Evolutionary conservation across 331 rosid genomes (phyloP), one percentile per base, ranked within the genome.

Genomic region (Cydonia oblonga): DNA sequence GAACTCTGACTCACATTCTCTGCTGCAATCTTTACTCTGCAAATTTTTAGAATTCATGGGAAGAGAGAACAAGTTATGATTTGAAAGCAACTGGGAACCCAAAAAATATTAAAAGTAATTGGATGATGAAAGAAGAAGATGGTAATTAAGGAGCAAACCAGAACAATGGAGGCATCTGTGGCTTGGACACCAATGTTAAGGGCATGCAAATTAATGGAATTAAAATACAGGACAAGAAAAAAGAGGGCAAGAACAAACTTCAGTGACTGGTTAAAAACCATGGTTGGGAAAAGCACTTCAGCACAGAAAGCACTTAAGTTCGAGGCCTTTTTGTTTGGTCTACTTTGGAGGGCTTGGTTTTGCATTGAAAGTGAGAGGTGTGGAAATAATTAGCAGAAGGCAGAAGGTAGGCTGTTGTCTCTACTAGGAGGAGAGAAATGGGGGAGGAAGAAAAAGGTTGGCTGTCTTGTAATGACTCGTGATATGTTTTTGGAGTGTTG

Each of bases 21-120:
- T 81, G 69, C 98, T 95, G 81, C 98, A 95, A 56, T 81, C 95
- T 68, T 88, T 95, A 77, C 92, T 78, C 97, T 92, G 77, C 76
- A 76, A 35, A 63, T 61, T 19, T 56, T 18, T 4, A 54, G 28
- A 22, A 24, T 33, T 22, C 4, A 66, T 25, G 15, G 22, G 44
- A 69, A 42, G 42, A 64, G 20, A 76, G 4, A 51, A 18, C 16
- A 29, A 1, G 71, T 46, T 24, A 62, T n/a, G 22, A 52, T 20
- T 53, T 66, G 29, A 72, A 19, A 54, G 29, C 3, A 18, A 19
- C 6, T 19, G 12, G 30, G 4, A 68, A 19, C 16, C 22, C 69
- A 28, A 32, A 30, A 66, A 57, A 64, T 35, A 14, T 9, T 9
- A 18, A 52, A 28, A 19, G 54, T 2, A 26, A 8, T 1, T 20